A percentile compares a stretch with the other conserved stretches of the same genome.
phyloP scores from a whole-genome alignment of 2,329 filamentous ascomycete genomes.

The Claviceps africana region DNA sequence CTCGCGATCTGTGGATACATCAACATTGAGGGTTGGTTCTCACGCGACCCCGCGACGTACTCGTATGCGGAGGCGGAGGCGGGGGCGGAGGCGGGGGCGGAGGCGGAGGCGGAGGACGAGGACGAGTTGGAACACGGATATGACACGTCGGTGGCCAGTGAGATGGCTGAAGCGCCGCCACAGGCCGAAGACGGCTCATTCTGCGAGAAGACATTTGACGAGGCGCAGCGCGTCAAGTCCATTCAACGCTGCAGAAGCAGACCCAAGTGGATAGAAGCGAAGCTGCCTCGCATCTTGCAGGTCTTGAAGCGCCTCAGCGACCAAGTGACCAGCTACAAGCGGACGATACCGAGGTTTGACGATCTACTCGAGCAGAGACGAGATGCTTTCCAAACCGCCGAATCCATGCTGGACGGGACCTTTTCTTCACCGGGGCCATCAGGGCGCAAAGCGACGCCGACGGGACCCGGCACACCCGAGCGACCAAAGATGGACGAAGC shows the following conservation, averaged over 20 bases:
- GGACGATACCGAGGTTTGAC: constrained; percentile 56
- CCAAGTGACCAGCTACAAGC: constrained; percentile 48
- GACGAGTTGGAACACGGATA: constrained; percentile 10
- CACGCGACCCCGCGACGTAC: constrained; percentile 54
- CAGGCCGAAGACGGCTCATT: not conserved
- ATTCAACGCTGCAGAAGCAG: constrained; percentile 38
- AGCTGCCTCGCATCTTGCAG: constrained; percentile 38
- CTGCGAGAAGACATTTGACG: constrained; percentile 8
- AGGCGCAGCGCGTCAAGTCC: constrained; percentile 26
- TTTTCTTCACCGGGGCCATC: constrained; percentile 8
- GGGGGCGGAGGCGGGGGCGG: constrained; percentile 28
- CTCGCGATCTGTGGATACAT: constrained; percentile 76
- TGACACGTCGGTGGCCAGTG: constrained; percentile 5
- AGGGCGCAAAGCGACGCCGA: constrained; percentile 16
- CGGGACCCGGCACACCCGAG: constrained; percentile 24
- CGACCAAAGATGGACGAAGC: constrained; percentile 28
- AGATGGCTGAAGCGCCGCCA: not conserved
- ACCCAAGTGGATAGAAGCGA: constrained; percentile 37
- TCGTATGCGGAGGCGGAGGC: constrained; percentile 31
- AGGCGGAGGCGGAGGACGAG: constrained; percentile 30
- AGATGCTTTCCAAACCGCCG: constrained; percentile 49
- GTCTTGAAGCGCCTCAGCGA: constrained; percentile 46
- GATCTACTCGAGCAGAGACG: constrained; percentile 53
- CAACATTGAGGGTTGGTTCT: constrained; percentile 78
- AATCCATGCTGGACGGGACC: constrained; percentile 27